phyloP scores from a whole-genome alignment of 73 alveolate species.

The Paramecium biaurelia region DNA sequence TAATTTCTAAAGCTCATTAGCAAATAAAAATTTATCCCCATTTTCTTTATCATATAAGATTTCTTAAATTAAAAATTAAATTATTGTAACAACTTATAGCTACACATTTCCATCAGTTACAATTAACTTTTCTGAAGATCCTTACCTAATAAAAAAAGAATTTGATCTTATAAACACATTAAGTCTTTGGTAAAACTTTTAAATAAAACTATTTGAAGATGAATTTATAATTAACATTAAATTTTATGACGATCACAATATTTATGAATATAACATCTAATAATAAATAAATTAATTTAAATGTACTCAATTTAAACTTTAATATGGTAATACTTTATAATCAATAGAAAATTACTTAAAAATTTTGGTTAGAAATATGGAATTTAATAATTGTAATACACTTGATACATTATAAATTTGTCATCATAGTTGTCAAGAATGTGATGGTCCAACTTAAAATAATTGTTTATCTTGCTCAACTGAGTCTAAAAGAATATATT shows the following conservation, averaged over 20 bases:
- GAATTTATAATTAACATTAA: neutral
- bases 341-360: neutral
- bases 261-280: neutral
- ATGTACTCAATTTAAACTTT: neutral
- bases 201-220: neutral
- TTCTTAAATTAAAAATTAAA: neutral
- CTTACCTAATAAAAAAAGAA: neutral
- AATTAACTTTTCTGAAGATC: neutral
- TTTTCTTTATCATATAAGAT: neutral
- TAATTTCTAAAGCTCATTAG: neutral
- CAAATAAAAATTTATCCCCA: neutral
- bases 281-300: neutral
- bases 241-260: neutral
- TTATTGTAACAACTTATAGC: neutral
- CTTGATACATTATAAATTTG: neutral
- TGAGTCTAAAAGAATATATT: neutral
- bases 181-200: neutral
- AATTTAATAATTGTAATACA: neutral
- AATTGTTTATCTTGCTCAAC: neutral
- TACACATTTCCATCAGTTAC: neutral
- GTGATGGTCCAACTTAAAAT: neutral
- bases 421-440: neutral
- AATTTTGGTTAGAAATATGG: neutral
- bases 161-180: neutral
- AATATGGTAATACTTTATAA: neutral